Base-by-base conservation (phyloP, 2,329 filamentous ascomycete species). In the Xenosphaeropsis pyriputrescens region DNA sequence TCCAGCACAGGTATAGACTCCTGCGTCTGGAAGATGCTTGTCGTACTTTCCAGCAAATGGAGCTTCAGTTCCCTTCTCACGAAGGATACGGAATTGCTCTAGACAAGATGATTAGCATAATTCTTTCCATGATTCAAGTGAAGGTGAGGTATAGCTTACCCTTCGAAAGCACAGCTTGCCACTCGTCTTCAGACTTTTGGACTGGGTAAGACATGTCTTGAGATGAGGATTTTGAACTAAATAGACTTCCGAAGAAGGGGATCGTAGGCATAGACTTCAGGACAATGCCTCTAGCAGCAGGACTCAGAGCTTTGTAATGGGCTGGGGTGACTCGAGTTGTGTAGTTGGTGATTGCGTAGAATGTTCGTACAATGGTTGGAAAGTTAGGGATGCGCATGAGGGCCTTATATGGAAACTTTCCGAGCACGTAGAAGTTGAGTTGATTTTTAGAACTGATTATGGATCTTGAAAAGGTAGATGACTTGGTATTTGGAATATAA, bases 21-120 rank as follows among this genome's bases (percentile, higher is more conserved):
- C 93, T 5, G 70, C 55, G 0, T 69, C 60, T 2, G 86, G 77
- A 55, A 78, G 72, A 66, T 95, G 86, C 58, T 89, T 85, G 65
- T 98, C 80, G 57, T 82, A 95, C 57, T 80, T 75, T 52, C 89
- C 88, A 5, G 79, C 77, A 48, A 74, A 78, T 13, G 89, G 74
- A 2, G 73, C 61, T 57, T 98, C 93, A 34, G 91, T 98, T 50
- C 88, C 91, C 59, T 95, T 89, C 57, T 93, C 66, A 45, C 91
- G 81, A 39, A 98, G 75, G 54, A 98, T 72, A 46, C 85, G 84
- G 67, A 96, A 98, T 70, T 98, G 91, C 53, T 95, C 89, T 94
- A 50, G 13, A 35, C 38, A 47, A 34, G 29, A 18, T 19, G 8
- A 35, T 29, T 36, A 26, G 34, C 22, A n/a, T 36, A 9, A 26